Percentiles rank a stretch among this genome's conserved stretches.
Evolutionary conservation across 78 protist species (phyloP).

Genomic region (Diacronema lutheri): DNA sequence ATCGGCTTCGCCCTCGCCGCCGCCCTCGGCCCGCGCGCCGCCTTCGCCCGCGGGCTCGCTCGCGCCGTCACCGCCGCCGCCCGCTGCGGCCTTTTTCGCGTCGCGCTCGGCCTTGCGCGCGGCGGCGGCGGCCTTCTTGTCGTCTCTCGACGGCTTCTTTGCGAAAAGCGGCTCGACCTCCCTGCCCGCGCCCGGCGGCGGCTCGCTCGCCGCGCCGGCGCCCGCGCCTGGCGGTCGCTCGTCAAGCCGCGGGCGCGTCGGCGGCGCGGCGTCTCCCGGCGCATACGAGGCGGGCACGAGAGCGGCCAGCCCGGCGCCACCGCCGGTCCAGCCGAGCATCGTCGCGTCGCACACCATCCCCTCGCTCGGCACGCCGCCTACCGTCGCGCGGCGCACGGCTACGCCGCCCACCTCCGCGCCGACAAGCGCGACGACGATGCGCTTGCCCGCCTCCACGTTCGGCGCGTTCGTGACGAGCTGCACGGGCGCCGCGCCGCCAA

Average conservation of each 20-base stretch:
- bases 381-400: background rate
- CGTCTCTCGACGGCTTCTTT: background rate
- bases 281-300: background rate
- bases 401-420: slow-evolving; percentile 1
- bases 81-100: background rate
- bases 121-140: background rate
- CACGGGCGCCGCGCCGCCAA: background rate
- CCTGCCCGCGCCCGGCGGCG: background rate
- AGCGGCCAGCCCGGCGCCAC: slow-evolving; percentile 11
- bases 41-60: too few species aligned
- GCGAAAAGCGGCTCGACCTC: background rate
- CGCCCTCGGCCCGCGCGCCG: too few species aligned
- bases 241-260: slow-evolving; percentile 1
- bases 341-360: slow-evolving; percentile 47
- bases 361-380: slow-evolving; percentile 16
- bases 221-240: too few species aligned
- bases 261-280: slow-evolving; percentile 19
- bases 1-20: too few species aligned
- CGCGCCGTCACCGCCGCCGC: too few species aligned
- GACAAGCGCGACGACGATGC: slow-evolving; percentile 19
- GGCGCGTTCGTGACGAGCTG: slow-evolving; percentile 37
- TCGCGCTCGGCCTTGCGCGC: background rate
- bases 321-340: slow-evolving; percentile 43
- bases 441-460: background rate
- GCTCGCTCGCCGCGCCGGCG: background rate